Percentiles rank a stretch among this genome's conserved stretches.
phyloP scores from a whole-genome alignment of 2,329 filamentous ascomycete genomes.

The Fusarium fujikuroi region DNA sequence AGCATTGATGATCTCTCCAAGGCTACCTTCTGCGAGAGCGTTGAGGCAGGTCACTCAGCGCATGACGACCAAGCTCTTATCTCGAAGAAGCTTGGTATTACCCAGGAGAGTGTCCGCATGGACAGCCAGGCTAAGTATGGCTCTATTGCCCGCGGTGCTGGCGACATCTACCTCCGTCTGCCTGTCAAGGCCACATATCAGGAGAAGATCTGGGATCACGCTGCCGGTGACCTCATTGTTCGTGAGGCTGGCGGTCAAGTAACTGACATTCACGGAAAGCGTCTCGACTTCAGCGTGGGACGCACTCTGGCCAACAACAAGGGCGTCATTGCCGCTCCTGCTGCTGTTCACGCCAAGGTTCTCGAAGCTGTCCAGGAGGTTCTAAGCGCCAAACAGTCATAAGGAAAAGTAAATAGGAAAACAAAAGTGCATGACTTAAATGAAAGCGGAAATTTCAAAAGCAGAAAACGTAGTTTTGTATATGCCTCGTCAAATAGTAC shows the following conservation, averaged over 20 bases:
- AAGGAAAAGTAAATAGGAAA: neutral
- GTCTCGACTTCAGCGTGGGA: constrained; percentile 86
- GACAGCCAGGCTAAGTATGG: constrained; percentile 99
- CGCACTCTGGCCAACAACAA: constrained; percentile 90
- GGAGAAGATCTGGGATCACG: constrained; percentile 99
- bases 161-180: constrained; percentile 92
- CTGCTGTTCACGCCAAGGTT: constrained; percentile 78
- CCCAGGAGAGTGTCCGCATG: constrained; percentile 89
- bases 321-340: constrained; percentile 90
- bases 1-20: constrained; percentile 76
- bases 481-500: constrained; percentile 48
- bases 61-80: constrained; percentile 87
- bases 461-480: constrained; percentile 42
- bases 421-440: constrained; percentile 3
- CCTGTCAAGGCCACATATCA: constrained; percentile 89
- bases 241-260: constrained; percentile 93
- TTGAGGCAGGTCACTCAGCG: constrained; percentile 91
- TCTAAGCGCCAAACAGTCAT: constrained; percentile 57
- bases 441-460: constrained; percentile 24
- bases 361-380: constrained; percentile 86
- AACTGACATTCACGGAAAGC: constrained; percentile 86
- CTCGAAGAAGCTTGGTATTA: constrained; percentile 86
- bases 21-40: constrained; percentile 95
- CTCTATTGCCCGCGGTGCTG: constrained; percentile 91
- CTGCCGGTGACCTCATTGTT: constrained; percentile 93